Conservation (phyloP, 106 monocot species). For the Acorus calamus region DNA sequence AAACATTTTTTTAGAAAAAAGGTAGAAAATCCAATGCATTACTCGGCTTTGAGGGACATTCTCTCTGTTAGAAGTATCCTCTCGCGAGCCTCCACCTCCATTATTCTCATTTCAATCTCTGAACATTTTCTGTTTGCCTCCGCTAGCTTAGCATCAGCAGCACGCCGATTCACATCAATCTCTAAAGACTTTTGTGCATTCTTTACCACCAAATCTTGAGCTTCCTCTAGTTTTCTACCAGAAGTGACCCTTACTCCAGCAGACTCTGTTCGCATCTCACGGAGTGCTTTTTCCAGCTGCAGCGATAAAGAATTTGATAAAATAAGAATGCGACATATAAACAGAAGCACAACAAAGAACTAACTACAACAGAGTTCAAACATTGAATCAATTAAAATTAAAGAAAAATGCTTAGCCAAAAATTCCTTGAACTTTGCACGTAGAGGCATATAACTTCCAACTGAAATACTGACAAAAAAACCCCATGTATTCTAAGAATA, state of each 20-base stretch:
- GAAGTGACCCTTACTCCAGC: constrained; percentile 69
- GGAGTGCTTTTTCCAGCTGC: constrained; percentile 85
- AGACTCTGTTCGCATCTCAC: constrained; percentile 58
- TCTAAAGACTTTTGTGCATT: constrained; percentile 73
- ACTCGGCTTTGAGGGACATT: constrained; percentile 58
- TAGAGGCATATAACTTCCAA: no score
- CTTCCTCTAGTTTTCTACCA: constrained; percentile 70
- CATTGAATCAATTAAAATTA: no score
- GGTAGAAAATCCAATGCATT: constrained; percentile 15
- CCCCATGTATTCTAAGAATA: no score
- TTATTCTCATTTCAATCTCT: constrained; percentile 65
- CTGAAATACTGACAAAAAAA: no score
- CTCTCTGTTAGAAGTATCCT: constrained; percentile 57
- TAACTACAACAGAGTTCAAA: no score
- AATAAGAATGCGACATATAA: no score
- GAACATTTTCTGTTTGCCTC: constrained; percentile 82
- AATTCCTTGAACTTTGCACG: no score
- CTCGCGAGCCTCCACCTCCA: constrained; percentile 61
- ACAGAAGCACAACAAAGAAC: no score
- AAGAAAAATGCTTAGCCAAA: no score
- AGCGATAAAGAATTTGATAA: neutral
- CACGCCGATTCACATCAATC: constrained; percentile 46
- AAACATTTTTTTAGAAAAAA: neutral
- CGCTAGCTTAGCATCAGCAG: constrained; percentile 83
- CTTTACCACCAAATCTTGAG: constrained; percentile 51